Evolutionary conservation across 2,329 filamentous ascomycete species (phyloP), one percentile per base, ranked within the genome.

Genomic region (Phyllosticta capitalensis): DNA sequence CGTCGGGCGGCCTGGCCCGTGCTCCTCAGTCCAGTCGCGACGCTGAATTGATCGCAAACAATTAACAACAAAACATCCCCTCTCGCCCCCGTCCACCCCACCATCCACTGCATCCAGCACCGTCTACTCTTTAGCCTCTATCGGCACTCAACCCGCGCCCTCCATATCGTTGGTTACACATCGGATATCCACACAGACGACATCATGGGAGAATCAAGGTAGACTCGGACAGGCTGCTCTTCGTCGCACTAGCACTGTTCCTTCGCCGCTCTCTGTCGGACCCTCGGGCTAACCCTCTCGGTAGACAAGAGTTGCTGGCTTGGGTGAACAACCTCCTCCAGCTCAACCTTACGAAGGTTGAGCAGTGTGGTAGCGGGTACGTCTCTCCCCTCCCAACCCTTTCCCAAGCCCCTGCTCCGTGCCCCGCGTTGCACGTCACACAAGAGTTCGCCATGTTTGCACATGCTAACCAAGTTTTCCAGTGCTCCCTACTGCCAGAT

Each of bases 271-370:
- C 56, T 59, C 62, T 62, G 67, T 59, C 62, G 64, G 61, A 62
- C 61, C 62, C 17, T 1, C 21, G 19, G 12, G 52, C 54, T 60
- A 20, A 60, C 58, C 3, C 3, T 22, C 9, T 10, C 30, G 64
- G 61, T 69, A 97, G 94, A 81, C 94, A 99, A 79, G 94, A 99
- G 80, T 85, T 99, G 68, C 82, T 99, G 68, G 83, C 86, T 78
- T 99, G 94, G 94, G 81, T 97, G 66, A 99, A 99, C 82, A 92
- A 89, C 82, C 88, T 99, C 64, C 86, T 99, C 56, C 91, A 96
- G 79, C 87, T 99, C 71, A 99, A 97, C 79, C 86, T 99, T 69
- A 97, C 82, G 69, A 97, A 96, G 78, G 90, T 99, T 74, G 94
- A 99, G 80, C 94, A 99, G 82, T 97, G 92, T 75, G 94, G 94